phyloP scores from a whole-genome alignment of 495 filamentous ascomycete species.

The Cercophora scortea region DNA sequence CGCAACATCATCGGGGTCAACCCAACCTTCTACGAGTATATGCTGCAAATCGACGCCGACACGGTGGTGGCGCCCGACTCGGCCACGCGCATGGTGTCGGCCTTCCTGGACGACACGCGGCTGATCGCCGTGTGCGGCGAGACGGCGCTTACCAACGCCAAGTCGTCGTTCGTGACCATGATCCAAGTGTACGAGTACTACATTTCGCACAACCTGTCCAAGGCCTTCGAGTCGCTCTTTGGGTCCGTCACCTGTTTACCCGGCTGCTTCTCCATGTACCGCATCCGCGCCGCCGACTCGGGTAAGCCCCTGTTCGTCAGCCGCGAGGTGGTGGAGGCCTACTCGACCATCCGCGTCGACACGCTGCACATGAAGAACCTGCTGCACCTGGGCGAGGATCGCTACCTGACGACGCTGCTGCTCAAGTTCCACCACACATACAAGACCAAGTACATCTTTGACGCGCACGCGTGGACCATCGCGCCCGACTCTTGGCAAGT shows the following conservation, averaged over 20 bases:
- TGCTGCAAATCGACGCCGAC: slow-evolving; percentile 95
- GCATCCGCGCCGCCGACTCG: slow-evolving; percentile 84
- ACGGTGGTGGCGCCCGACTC: slow-evolving; percentile 89
- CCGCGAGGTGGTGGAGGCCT: slow-evolving; percentile 76
- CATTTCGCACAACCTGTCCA: slow-evolving; percentile 95
- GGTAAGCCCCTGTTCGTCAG: slow-evolving; percentile 96
- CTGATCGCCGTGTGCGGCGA: slow-evolving; percentile 92
- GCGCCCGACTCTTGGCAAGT: slow-evolving; percentile 89
- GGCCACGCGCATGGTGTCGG: slow-evolving; percentile 82
- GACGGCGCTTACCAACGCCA: slow-evolving; percentile 86
- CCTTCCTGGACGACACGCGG: slow-evolving; percentile 85
- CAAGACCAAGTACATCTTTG: slow-evolving; percentile 96
- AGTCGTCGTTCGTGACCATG: slow-evolving; percentile 91
- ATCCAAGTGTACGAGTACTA: slow-evolving; percentile 99
- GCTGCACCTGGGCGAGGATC: slow-evolving; percentile 89
- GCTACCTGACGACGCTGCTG: slow-evolving; percentile 90
- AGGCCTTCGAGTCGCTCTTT: slow-evolving; percentile 98
- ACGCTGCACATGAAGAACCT: slow-evolving; percentile 99
- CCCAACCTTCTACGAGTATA: slow-evolving; percentile 95
- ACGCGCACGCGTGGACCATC: slow-evolving; percentile 89
- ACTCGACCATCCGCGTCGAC: slow-evolving; percentile 88
- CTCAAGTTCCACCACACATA: slow-evolving; percentile 87
- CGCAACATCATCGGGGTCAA: slow-evolving; percentile 98
- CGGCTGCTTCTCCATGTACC: slow-evolving; percentile 98
- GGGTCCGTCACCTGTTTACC: slow-evolving; percentile 96